Conservation (phyloP, 2,329 filamentous ascomycete species). For the Hypoxylon sp. region DNA sequence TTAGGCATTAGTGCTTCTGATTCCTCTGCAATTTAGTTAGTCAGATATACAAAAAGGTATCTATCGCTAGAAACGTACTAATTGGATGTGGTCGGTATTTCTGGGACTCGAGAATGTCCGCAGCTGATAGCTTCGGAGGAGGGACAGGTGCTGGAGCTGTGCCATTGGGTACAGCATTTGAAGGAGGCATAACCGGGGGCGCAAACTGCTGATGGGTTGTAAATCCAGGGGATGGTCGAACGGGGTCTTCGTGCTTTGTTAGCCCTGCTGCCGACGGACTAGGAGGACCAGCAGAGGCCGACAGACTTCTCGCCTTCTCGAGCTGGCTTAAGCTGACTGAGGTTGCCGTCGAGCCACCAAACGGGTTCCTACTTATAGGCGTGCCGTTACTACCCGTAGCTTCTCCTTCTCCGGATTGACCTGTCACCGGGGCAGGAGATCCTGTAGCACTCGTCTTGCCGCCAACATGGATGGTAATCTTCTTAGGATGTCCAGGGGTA, state of each 20-base stretch:
- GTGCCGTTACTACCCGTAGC: constrained; percentile 52
- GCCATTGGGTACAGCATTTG: constrained; percentile 42
- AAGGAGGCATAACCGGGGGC: constrained; percentile 43
- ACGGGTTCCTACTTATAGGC: constrained; percentile 50
- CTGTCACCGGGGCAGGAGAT: constrained; percentile 63
- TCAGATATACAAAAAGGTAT: background rate
- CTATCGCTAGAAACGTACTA: constrained; percentile 44
- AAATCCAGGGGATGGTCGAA: constrained; percentile 54
- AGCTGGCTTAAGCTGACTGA: constrained; percentile 52
- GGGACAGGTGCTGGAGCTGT: constrained; percentile 44
- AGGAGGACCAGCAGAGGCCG: constrained; percentile 61
- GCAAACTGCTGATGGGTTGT: constrained; percentile 53
- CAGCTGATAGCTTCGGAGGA: constrained; percentile 50
- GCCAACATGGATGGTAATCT: constrained; percentile 80
- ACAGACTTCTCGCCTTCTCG: constrained; percentile 61
- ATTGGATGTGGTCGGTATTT: constrained; percentile 53
- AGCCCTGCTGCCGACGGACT: constrained; percentile 58
- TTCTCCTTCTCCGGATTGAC: constrained; percentile 56
- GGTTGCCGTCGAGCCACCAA: constrained; percentile 49
- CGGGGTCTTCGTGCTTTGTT: constrained; percentile 56
- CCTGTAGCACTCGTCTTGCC: constrained; percentile 68
- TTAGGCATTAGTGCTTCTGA: constrained; percentile 52
- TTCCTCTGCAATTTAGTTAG: constrained; percentile 48
- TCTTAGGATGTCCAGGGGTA: constrained; percentile 66
- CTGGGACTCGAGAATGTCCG: constrained; percentile 54